Conservation (phyloP, 805 yeast genomes). For the Saturnispora saitoi region DNA sequence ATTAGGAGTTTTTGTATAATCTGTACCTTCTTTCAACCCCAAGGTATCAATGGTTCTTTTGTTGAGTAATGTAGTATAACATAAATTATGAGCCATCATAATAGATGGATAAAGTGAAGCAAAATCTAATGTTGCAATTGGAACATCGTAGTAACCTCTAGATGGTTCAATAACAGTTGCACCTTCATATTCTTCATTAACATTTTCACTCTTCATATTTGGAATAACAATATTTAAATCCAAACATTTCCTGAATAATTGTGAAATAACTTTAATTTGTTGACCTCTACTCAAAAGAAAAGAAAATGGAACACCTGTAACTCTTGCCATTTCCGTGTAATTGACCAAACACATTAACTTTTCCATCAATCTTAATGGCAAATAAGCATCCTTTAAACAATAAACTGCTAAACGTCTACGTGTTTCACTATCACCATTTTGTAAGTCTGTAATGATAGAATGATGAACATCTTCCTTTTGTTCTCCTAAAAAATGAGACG, state of each 20-base stretch:
- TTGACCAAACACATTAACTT: conserved; percentile 94
- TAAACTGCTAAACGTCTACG: conserved; percentile 93
- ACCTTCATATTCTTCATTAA: conserved; percentile 93
- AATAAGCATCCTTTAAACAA: conserved; percentile 91
- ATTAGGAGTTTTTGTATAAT: conserved; percentile 82
- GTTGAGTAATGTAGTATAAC: conserved; percentile 83
- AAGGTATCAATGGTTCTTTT: conserved; percentile 59
- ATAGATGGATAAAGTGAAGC: conserved; percentile 95
- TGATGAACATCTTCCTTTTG: conserved; percentile 98
- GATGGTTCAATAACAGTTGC: conserved; percentile 97
- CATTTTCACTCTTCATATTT: conserved; percentile 73
- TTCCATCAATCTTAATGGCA: conserved; percentile 81
- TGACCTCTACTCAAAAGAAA: conserved; percentile 87
- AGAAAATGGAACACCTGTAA: conserved; percentile 96
- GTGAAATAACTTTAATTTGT: conserved; percentile 95
- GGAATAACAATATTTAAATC: conserved; percentile 85
- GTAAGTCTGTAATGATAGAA: conserved; percentile 89
- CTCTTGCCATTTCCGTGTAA: conserved; percentile 99
- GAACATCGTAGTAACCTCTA: conserved; percentile 93
- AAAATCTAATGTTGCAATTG: conserved; percentile 96
- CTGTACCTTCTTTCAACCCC: conserved; percentile 56
- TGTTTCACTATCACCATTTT: conserved; percentile 86
- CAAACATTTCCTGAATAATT: conserved; percentile 85
- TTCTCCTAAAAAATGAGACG: conserved; percentile 87
- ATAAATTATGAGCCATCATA: conserved; percentile 97